phyloP scores from a whole-genome alignment of 768 basidiomycete species.

The Sutorius australiensis region DNA sequence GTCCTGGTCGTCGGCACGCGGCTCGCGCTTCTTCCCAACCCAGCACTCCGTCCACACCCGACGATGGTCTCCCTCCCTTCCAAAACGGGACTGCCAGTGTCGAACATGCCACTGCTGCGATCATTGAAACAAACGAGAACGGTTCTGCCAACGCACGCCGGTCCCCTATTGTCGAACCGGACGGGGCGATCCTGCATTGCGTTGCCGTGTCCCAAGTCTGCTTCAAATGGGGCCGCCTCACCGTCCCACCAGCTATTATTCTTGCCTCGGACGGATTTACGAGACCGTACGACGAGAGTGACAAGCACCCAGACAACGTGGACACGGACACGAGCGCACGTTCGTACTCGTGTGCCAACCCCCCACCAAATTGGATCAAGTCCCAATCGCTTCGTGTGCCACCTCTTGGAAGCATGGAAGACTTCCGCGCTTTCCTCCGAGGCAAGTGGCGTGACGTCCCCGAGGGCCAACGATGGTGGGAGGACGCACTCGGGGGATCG shows the following conservation, averaged over 20 bases:
- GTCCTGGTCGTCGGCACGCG: conserved; percentile 30
- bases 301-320: neutral
- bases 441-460: conserved; percentile 63
- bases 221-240: conserved; percentile 70
- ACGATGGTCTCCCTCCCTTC: neutral
- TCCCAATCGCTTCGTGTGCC: conserved; percentile 21
- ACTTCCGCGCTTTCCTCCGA: conserved; percentile 41
- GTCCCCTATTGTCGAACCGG: conserved; percentile 28
- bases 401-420: conserved; percentile 18
- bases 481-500: conserved; percentile 49
- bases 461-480: conserved; percentile 66
- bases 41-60: conserved; percentile 24
- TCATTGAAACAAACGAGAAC: neutral
- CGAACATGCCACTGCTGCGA: conserved; percentile 13
- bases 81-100: conserved; percentile 11
- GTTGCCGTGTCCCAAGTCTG: conserved; percentile 60
- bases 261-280: conserved; percentile 58
- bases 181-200: conserved; percentile 60
- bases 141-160: neutral
- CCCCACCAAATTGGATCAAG: conserved; percentile 28
- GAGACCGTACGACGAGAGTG: conserved; percentile 13
- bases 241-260: conserved; percentile 63
- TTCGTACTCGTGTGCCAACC: conserved; percentile 32
- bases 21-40: conserved; percentile 21
- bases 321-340: conserved; percentile 8